Evolutionary conservation across 2,329 filamentous ascomycete genomes (phyloP).

Genomic region (Furcasterigmium furcatum): DNA sequence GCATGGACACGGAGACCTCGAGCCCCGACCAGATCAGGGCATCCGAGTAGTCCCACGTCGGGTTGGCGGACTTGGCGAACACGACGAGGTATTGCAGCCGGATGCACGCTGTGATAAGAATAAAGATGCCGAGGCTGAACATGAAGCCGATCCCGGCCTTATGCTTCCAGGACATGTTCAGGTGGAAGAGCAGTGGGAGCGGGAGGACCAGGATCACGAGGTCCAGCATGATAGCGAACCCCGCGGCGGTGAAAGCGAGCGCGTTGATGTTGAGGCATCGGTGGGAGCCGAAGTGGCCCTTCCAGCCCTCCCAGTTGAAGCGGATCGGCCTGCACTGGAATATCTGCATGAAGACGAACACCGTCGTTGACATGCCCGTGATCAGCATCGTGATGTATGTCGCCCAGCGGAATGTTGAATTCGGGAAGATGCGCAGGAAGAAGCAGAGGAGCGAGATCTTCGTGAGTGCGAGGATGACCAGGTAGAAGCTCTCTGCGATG

Average conservation of each 20-base stretch:
- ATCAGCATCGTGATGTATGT: constrained; percentile 18
- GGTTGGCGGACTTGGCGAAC: constrained; percentile 29
- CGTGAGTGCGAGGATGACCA: constrained; percentile 22
- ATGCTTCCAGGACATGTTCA: constrained; percentile 21
- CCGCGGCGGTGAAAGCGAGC: constrained; percentile 23
- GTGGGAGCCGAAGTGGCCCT: constrained; percentile 18
- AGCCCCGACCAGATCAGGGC: constrained; percentile 39
- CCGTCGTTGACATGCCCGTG: constrained; percentile 18
- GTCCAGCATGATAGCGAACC: constrained; percentile 29
- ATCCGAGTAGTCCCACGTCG: constrained; percentile 37
- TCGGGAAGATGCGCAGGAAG: constrained; percentile 27
- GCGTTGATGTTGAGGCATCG: constrained; percentile 27
- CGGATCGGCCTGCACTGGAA: constrained; percentile 30
- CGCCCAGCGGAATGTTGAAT: constrained; percentile 19
- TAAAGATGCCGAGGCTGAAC: constrained; percentile 33
- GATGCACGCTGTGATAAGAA: constrained; percentile 29
- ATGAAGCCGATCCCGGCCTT: constrained; percentile 26
- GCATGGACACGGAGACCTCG: constrained; percentile 36
- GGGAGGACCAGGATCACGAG: constrained; percentile 28
- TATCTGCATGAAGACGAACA: constrained; percentile 27
- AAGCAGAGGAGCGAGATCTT: constrained; percentile 27
- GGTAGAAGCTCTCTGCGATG: constrained; percentile 26
- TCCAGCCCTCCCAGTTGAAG: constrained; percentile 28
- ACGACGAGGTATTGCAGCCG: constrained; percentile 28
- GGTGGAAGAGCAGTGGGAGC: constrained; percentile 23